Percentiles rank a stretch among this genome's conserved stretches.
Evolutionary conservation across 2,329 filamentous ascomycete genomes (phyloP).

Genomic region (Trichoderma brevicompactum): DNA sequence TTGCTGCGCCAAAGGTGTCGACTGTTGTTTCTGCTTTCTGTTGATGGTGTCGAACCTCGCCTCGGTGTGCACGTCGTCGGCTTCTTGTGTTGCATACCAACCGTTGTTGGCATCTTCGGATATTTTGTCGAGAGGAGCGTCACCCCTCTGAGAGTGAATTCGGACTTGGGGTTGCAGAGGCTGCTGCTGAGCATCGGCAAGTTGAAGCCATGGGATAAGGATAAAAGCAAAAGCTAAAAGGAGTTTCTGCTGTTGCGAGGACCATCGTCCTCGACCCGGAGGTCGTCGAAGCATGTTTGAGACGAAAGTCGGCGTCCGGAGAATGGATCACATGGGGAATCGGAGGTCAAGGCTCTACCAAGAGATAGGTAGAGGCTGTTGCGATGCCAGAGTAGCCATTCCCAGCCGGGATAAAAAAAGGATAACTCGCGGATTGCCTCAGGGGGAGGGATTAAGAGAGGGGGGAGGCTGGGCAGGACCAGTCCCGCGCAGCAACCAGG

Average conservation of each 20-base stretch:
- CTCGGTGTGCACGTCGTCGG: slow-evolving; percentile 38
- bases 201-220: slow-evolving; percentile 57
- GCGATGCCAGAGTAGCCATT: slow-evolving; percentile 30
- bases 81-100: slow-evolving; percentile 40
- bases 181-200: slow-evolving; percentile 69
- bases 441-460: slow-evolving; percentile 6
- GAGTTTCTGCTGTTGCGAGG: slow-evolving; percentile 51
- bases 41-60: slow-evolving; percentile 37
- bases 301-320: slow-evolving; percentile 5
- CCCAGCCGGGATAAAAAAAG: slow-evolving; percentile 8
- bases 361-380: slow-evolving; percentile 27
- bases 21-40: slow-evolving; percentile 34
- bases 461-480: slow-evolving; percentile 15
- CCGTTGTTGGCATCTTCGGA: slow-evolving; percentile 37
- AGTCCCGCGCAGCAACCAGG: slow-evolving; percentile 13
- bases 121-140: slow-evolving; percentile 37
- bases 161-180: slow-evolving; percentile 43
- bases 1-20: slow-evolving; percentile 29
- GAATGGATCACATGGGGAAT: slow-evolving; percentile 31
- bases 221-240: slow-evolving; percentile 62
- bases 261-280: slow-evolving; percentile 59
- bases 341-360: slow-evolving; percentile 21
- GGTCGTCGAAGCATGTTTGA: slow-evolving; percentile 66
- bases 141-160: slow-evolving; percentile 20
- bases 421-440: background rate